Percentiles rank a stretch among this genome's conserved stretches.
Conservation (phyloP, 2,329 filamentous ascomycete genomes). For the Microsporum audouinii region DNA sequence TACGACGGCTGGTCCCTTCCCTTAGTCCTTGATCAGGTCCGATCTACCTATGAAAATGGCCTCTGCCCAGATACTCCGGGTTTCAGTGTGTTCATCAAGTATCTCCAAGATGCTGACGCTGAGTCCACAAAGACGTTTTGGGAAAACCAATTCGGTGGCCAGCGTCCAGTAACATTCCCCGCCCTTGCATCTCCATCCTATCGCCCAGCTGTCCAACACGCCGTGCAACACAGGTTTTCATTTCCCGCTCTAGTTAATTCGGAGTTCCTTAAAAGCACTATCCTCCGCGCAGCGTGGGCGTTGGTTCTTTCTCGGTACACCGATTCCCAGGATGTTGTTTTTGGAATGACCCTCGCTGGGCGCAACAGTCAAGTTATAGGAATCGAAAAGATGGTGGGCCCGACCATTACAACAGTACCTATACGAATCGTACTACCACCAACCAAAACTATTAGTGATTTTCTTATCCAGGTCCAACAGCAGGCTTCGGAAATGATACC, state of each 20-base stretch:
- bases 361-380: constrained; percentile 29
- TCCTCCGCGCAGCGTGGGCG: constrained; percentile 9
- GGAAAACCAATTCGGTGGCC: constrained; percentile 37
- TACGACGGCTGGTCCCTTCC: constrained; percentile 32
- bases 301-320: constrained; percentile 8
- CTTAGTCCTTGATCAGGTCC: constrained; percentile 24
- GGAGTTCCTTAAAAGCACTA: constrained; percentile 20
- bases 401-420: constrained; percentile 36
- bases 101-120: constrained; percentile 33
- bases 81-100: constrained; percentile 43
- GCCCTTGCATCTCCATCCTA: constrained; percentile 32
- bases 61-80: constrained; percentile 9
- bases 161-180: constrained; percentile 37
- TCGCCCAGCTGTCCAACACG: constrained; percentile 30
- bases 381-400: constrained; percentile 34
- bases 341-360: constrained; percentile 35
- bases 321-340: constrained; percentile 29
- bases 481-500: constrained; percentile 42
- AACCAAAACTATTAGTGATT: constrained; percentile 32
- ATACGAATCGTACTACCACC: constrained; percentile 28
- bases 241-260: constrained; percentile 21
- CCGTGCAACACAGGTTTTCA: constrained; percentile 20
- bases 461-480: constrained; percentile 44
- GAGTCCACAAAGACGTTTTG: constrained; percentile 37
- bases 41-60: constrained; percentile 16